Base-by-base conservation (phyloP, 441 rosid species). In the Adansonia grandidieri region DNA sequence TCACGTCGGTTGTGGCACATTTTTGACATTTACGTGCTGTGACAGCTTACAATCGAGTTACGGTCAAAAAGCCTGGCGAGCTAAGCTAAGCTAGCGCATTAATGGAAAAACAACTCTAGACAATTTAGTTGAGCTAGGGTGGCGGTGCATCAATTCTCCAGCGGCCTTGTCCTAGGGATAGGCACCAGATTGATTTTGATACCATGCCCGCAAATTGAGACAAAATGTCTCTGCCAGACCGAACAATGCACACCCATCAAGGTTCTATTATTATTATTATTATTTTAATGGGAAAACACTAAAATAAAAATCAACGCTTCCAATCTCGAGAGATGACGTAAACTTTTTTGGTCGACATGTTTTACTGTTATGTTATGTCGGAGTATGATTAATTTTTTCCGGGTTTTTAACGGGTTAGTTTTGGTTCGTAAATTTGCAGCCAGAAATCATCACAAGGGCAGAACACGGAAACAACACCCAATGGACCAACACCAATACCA, bases 371-470 rank as follows among this genome's bases (percentile, higher is more conserved):
- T n/a, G 7, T 53, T 53, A 14, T 7, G 65, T 60, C 9, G 32
- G 40, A 24, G 58, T 2, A 6, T 56, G 17, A n/a, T 20, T 58
- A 17, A 20, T 58, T 24, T 5, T 11, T 13, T 5, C 17, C 6
- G 15, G 6, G 50, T 58, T 63, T 20, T 72, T 81, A 83, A 84
- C 91, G 28, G 87, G 84, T 48, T 40, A 84, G 22, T 62, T 86
- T 50, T 42, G 58, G 17, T 10, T 4, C 28, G 63, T 58, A 45
- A 24, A 70, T 71, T 64, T 89, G 83, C 93, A 95, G 98, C 77
- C 97, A 91, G 76, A 95, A 95, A 82, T 84, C 98, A 13, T 86
- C 93, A 0, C 90, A 89, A 77, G 92, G 72, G 40, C 87, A 86
- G 62, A 73, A 58, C 11, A 58, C 32, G 13, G 63, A 20, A 58